Evolutionary conservation across 2,329 filamentous ascomycete genomes (phyloP), one percentile per base, ranked within the genome.

Genomic region (Fusarium cicatricum): DNA sequence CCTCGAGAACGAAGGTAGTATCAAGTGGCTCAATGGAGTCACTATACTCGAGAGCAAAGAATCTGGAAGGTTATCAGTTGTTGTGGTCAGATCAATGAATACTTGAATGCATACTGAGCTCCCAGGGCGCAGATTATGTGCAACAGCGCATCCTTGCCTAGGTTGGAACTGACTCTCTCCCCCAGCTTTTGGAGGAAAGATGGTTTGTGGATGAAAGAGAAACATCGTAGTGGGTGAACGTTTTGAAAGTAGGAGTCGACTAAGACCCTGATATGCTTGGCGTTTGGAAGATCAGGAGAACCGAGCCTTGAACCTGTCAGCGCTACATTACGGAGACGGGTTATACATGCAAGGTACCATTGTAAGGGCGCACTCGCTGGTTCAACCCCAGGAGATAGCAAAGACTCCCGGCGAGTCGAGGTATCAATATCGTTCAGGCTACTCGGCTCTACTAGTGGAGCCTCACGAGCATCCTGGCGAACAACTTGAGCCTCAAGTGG

Each of bases 141-240:
- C 11, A 68, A 50, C 11, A 67, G 31, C 1, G 60, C 62, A 46
- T 64, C 52, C 15, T 62, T 56, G 14, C 62, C 52, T 15, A 41
- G n/a, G 9, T 60, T 56, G 15, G 47, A 52, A 6, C 9, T 21
- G 26, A 58, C 40, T 11, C 52, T 60, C 19, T 55, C 58, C 23
- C 64, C 65, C 5, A 68, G 49, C 34, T 60, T 58, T 21, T 58
- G 55, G 43, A 66, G 54, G 19, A 67, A 67, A 5, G 60, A 56
- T 8, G 66, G 66, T 34, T 66, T 66, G n/a, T 68, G 64, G 2
- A 67, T 60, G 43, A 68, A 68, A 16, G 53, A 58, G 28, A 66
- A 67, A 34, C 62, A 67, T n/a, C 66, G 64, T 14, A 68, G 59
- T 1, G 60, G 60, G 29, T 68, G 77, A 5, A 66, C 37, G 21